Base-by-base conservation (phyloP, 257 asterid genomes). In the Schizonepeta tenuifolia region DNA sequence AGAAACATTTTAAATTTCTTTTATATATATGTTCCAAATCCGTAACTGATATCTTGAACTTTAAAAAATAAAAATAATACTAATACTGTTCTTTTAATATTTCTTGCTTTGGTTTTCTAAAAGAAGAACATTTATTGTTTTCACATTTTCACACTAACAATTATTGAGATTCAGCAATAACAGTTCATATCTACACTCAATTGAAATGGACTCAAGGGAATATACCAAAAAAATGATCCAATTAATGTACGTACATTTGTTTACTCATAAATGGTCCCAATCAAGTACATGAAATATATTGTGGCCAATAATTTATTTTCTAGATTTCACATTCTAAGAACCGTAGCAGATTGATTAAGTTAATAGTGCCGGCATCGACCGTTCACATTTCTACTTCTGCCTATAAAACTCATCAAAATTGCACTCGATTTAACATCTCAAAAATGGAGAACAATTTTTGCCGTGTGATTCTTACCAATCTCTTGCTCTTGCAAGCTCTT, bases 401-500 rank as follows among this genome's bases (percentile, higher is more conserved):
- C 80, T 82, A 79, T 76, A 76, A 65, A 73, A 31, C 15, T 10
- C 14, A 17, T 60, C 8, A 10, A 57, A 40, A 36, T 8, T 13
- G 11, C 4, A 50, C 31, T 18, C 22, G 1, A 4, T 43, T 62
- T 17, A 40, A 55, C 55, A 71, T 46, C 12, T 62, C 11, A n/a
- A 49, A 65, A 73, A 81, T 77, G 81, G 78, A 71, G 60, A 72
- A 53, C 72, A 81, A 69, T 17, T 58, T 50, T n/a, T 47, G 21
- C n/a, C 11, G 21, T 75, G 36, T 12, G 35, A 24, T 28, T 70
- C 72, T 28, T 79, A 58, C 76, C 22, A 84, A 57, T 11, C 46
- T 86, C 17, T 21, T 87, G 41, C 20, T 91, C 31, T 35, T 87
- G 20, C 90, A 87, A n/a, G 82, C 79, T 46, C 69, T 87, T 7